Evolutionary conservation across 1,284 basidiomycete genomes (phyloP).

Genomic region (Coniferiporia weirii): DNA sequence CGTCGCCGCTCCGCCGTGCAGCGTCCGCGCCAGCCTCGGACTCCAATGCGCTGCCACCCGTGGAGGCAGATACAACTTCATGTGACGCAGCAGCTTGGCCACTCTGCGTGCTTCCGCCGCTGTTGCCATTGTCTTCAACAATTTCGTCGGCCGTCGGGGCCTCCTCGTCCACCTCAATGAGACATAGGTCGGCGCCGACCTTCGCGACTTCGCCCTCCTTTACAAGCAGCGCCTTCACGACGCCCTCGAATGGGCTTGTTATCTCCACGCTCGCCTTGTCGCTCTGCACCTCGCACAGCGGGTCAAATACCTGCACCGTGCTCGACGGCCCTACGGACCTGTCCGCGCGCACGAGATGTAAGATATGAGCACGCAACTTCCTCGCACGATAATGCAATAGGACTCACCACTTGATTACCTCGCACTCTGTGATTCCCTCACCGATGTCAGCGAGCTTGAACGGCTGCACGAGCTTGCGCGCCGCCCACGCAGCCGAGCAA

Average conservation of each 20-base stretch:
- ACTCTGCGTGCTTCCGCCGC: neutral
- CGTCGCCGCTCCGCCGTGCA: neutral
- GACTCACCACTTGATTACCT: conserved; percentile 82
- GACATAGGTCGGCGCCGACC: conserved; percentile 79
- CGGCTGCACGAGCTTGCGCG: conserved; percentile 48
- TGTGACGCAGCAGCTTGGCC: too few relatives aligned
- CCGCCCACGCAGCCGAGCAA: conserved; percentile 32
- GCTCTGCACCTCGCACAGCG: conserved; percentile 89
- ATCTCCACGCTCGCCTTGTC: conserved; percentile 96
- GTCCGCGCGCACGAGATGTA: conserved; percentile 4
- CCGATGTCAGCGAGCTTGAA: conserved; percentile 97
- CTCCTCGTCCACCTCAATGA: conserved; percentile 76
- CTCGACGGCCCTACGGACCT: conserved; percentile 59
- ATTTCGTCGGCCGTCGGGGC: conserved; percentile 20
- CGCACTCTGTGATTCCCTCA: conserved; percentile 88
- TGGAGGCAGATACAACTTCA: neutral
- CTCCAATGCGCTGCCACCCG: neutral
- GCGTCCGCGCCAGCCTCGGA: conserved; percentile 14
- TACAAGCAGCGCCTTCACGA: conserved; percentile 68
- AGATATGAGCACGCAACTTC: neutral
- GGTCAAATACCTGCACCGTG: conserved; percentile 75
- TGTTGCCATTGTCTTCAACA: conserved; percentile 11
- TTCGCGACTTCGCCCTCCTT: conserved; percentile 83
- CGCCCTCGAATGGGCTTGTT: conserved; percentile 83
- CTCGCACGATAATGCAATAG: neutral